phyloP scores from a whole-genome alignment of 345 rosid species.

The Citrus sp. region DNA sequence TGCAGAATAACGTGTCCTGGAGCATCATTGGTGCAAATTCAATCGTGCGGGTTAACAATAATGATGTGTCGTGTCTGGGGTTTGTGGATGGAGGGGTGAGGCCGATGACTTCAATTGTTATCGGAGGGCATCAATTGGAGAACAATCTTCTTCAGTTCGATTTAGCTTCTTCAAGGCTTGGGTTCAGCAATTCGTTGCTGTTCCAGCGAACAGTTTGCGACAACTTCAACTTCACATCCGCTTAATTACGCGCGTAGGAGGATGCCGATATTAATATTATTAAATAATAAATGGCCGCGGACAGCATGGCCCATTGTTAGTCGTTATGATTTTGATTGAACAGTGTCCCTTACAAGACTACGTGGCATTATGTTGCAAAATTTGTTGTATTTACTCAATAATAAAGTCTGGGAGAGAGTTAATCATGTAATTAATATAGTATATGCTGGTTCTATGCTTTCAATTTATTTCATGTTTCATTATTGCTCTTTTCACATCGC shows the following conservation, averaged over 20 bases:
- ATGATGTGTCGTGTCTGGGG: slow-evolving; percentile 14
- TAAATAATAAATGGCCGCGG: neutral
- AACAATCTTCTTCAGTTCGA: slow-evolving; percentile 30
- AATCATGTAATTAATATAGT: no score
- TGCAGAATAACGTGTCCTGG: slow-evolving; percentile 12
- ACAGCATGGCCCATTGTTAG: neutral
- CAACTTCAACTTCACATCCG: slow-evolving; percentile 14
- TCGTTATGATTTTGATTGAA: no score
- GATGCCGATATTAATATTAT: neutral
- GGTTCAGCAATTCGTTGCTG: slow-evolving; percentile 15
- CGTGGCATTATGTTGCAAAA: neutral
- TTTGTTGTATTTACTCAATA: neutral
- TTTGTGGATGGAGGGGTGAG: slow-evolving; percentile 20
- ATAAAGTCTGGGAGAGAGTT: neutral
- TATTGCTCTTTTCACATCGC: neutral
- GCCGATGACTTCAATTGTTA: slow-evolving; percentile 19
- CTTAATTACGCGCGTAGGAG: neutral
- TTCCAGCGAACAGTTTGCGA: neutral
- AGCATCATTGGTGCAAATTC: slow-evolving; percentile 8
- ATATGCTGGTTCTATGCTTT: neutral
- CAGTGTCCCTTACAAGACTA: neutral
- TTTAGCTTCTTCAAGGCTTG: slow-evolving; percentile 27
- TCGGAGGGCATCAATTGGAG: slow-evolving; percentile 26
- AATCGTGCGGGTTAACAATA: slow-evolving; percentile 11
- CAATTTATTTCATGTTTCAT: neutral